A percentile compares a stretch with the other conserved stretches of the same genome.
These are phyloP conservation scores for Chlamydomonas schloesseri DNA, from an alignment of 139 green algal species.

Conservation along the genomic window DNA sequence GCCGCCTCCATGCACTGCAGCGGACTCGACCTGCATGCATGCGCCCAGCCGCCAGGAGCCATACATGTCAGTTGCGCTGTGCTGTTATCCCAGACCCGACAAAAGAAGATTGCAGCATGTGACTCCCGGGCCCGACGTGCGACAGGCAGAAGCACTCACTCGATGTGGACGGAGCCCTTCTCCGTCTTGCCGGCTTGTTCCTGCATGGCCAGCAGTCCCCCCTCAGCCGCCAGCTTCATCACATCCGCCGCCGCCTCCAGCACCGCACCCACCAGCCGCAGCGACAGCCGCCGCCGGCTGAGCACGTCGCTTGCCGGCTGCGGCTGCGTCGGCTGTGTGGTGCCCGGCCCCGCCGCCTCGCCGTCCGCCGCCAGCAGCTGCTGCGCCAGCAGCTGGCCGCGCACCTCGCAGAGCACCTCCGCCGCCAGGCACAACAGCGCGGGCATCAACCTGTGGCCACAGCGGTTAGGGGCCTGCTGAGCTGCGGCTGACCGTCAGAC, in stretches of 20 bases:
- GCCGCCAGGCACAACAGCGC: constrained; percentile 2
- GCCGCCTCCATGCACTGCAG: constrained; percentile 24
- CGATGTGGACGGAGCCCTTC: constrained; percentile 11
- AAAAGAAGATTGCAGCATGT: too few relatives aligned
- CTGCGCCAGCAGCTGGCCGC: not conserved
- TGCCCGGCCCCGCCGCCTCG: not conserved
- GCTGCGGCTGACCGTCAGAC: too few relatives aligned
- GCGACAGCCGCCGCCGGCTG: not conserved
- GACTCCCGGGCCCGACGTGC: too few relatives aligned
- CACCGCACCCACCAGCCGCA: constrained; percentile 7
- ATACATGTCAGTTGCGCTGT: too few relatives aligned
- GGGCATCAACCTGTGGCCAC: constrained; percentile 18
- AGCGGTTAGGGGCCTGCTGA: too few relatives aligned
- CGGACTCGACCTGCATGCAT: constrained; percentile 10
- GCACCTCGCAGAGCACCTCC: not conserved
- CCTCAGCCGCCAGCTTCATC: not conserved
- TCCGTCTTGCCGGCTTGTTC: not conserved
- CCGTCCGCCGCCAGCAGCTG: not conserved
- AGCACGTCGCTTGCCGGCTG: not conserved
- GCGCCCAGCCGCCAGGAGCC: too few relatives aligned
- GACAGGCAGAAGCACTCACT: too few relatives aligned
- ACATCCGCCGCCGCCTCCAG: not conserved
- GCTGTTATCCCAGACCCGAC: too few relatives aligned
- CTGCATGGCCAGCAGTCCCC: not conserved
- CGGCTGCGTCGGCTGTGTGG: not conserved